Percentiles rank a stretch among this genome's conserved stretches.
phyloP scores from a whole-genome alignment of 2,329 filamentous ascomycete genomes.

The Cercospora canescens region DNA sequence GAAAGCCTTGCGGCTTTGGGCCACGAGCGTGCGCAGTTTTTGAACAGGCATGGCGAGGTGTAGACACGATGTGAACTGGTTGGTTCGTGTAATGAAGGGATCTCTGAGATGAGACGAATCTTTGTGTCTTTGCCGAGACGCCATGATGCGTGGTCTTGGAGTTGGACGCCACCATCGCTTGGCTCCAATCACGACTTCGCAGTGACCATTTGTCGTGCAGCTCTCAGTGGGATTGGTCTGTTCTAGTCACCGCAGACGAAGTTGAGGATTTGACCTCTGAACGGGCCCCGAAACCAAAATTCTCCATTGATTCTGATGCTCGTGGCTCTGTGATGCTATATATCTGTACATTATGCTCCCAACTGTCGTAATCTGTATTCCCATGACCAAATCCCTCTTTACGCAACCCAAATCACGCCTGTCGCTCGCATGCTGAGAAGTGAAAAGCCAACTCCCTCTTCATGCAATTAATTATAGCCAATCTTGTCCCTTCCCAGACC shows the following conservation, averaged over 20 bases:
- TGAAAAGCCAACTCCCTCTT: neutral
- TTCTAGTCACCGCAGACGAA: too few relatives aligned
- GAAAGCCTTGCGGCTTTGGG: slow-evolving; percentile 12
- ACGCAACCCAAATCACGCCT: neutral
- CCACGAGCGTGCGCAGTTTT: neutral
- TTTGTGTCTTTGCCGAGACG: neutral
- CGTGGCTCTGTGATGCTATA: neutral
- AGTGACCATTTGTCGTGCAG: neutral
- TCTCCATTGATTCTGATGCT: neutral
- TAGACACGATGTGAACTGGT: too few relatives aligned
- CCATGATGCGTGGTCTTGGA: neutral
- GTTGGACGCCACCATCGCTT: neutral
- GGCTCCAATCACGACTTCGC: slow-evolving; percentile 9
- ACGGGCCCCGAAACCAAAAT: neutral
- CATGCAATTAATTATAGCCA: neutral
- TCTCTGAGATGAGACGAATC: too few relatives aligned
- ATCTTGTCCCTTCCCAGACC: neutral
- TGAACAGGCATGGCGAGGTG: neutral
- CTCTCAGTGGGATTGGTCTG: too few relatives aligned
- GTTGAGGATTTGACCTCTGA: too few relatives aligned
- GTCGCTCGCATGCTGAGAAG: neutral
- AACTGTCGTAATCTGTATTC: neutral
- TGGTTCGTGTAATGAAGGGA: too few relatives aligned
- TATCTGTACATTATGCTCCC: neutral
- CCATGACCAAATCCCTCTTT: neutral